Base-by-base conservation (phyloP, 768 basidiomycete genomes). In the Termitomyces sp. region DNA sequence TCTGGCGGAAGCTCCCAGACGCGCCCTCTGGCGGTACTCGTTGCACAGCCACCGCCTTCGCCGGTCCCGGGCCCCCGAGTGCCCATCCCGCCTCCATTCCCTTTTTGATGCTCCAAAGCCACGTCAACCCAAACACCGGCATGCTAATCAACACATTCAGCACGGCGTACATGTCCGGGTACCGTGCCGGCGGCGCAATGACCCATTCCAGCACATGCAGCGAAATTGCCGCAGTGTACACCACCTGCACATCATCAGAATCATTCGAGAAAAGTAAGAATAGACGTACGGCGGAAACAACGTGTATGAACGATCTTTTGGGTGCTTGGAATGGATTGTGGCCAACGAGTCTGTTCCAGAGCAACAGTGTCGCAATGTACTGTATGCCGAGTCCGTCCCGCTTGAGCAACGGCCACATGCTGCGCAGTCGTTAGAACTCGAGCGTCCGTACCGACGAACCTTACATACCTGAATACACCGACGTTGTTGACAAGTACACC, bases 381-480 rank as follows among this genome's bases (percentile, higher is more conserved):
- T 89, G 91, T 16, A 89, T 60, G 0, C 78, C 84, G 9, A 89
- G 78, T 0, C 89, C 90, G 59, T 97, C 95, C 57, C 81, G 79
- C 64, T 85, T 83, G 27, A 97, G 71, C 21, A 97, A 70, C 0
- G 95, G 94, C 88, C 90, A 98, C 91, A 97, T 94, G 66, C 95
- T 95, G 66, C n/a, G 9, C 21, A 17, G 12, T 34, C 28, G 47
- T 56, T 32, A 59, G 51, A 44, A 45, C 11, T 41, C 17, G 28
- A 23, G 14, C 48, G 3, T 28, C 7, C 25, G 34, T 25, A 53
- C 3, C 52, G 9, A n/a, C 16, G 5, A 28, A 12, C 6, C n/a
- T n/a, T 2, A 63, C 82, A 41, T 41, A 94, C 95, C 93, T 94
- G 72, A 96, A 96, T 1, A 88, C 81, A 6, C 86, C 91, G 6